These are phyloP conservation scores for Globisporangium perplexum DNA, from an alignment of 352 stramenopile species.

Conservation along the genomic window DNA sequence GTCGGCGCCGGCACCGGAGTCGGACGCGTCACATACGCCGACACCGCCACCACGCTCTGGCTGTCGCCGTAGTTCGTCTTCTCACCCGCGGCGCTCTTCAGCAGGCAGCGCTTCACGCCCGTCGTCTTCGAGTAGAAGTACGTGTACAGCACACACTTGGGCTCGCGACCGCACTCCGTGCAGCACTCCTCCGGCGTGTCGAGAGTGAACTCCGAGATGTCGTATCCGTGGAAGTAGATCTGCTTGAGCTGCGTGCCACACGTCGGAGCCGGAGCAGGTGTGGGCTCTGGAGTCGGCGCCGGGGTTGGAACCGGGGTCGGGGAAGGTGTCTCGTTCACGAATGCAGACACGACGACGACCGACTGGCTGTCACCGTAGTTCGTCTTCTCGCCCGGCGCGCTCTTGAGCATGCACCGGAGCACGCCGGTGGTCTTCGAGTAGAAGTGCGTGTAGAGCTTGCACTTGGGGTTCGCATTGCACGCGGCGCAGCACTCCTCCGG, in stretches of 20 bases:
- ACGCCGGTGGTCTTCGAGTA: slow-evolving; percentile 4
- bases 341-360: slow-evolving; percentile 3
- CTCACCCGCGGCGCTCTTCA: slow-evolving; percentile 4
- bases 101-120: slow-evolving; percentile 1
- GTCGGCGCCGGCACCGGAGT: neutral
- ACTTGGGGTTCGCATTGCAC: slow-evolving; percentile 3
- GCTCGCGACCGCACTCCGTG: slow-evolving; percentile 6
- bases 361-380: slow-evolving; percentile 8
- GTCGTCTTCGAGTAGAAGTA: slow-evolving; percentile 10
- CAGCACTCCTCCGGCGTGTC: slow-evolving; percentile 5
- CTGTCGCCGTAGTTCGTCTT: slow-evolving; percentile 12
- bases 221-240: slow-evolving; percentile 9
- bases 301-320: neutral
- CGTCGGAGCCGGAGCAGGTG: neutral
- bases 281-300: neutral
- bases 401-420: slow-evolving; percentile 1
- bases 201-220: slow-evolving; percentile 3
- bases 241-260: slow-evolving; percentile 2
- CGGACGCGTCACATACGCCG: slow-evolving; percentile 3
- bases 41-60: slow-evolving; percentile 2
- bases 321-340: neutral
- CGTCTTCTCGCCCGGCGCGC: neutral
- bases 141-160: slow-evolving; percentile 7
- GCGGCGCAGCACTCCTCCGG: slow-evolving; percentile 8
- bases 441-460: slow-evolving; percentile 7